Evolutionary conservation across 805 yeast genomes (phyloP), one percentile per base, ranked within the genome.

Genomic region (Yarrowia sp.): DNA sequence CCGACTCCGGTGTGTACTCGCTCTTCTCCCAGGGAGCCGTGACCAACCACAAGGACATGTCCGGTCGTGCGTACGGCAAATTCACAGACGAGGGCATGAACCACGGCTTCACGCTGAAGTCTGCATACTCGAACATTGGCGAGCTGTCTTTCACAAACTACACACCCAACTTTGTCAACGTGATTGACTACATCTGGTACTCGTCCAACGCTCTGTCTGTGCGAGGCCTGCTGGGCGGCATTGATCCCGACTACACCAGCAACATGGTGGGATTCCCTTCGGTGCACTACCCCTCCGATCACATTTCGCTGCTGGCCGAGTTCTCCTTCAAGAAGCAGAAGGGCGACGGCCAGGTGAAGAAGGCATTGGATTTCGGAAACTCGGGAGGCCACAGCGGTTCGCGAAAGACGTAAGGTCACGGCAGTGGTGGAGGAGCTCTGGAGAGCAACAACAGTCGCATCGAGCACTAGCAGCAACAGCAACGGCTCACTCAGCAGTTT

Each of bases 121-220:
- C 96, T 8, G 88, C 97, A 3, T 94, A 94, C 72, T 85, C 87
- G 41, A 80, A 82, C 65, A 82, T 92, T 70, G 92, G 92, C 24
- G 97, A 94, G 74, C 80, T 94, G 64, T 96, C 97, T 46, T 93
- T 93, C 73, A 93, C 99, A 6, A 94, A 94, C 74, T 87, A 86
- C 74, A 86, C 98, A 0, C 99, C 99, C 25, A 84, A 87, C 33
- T 94, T 94, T 75, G 90, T 96, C 1, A 91, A 90, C 70, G 92
- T 86, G 39, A 90, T 94, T 75, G 99, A 94, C 76, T 94, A 94
- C 72, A 86, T 94, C 63, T 96, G 98, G 97, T 91, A 88, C 74
- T 84, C 97, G 2, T 88, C 96, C 8, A 80, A 85, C 13, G 79
- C 84, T n/a, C 78, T 94, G 65, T 82, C 86, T 62, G 96, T 94